Percentiles rank a stretch among this genome's conserved stretches.
Evolutionary conservation across 495 filamentous ascomycete species (phyloP).

Genomic region (Mytilinidion resinicola): DNA sequence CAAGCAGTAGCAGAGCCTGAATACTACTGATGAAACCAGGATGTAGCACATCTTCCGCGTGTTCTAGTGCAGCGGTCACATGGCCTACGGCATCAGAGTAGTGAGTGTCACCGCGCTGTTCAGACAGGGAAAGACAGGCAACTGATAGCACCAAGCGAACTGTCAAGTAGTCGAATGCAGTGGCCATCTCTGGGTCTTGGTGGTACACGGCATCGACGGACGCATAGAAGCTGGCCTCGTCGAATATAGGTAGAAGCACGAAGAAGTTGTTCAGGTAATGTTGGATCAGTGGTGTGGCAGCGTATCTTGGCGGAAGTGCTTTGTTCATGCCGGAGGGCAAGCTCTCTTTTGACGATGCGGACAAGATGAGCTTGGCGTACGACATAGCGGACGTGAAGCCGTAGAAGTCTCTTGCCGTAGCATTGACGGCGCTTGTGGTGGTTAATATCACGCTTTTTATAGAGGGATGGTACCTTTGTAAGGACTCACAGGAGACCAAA

Average conservation of each 20-base stretch:
- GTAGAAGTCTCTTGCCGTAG: conserved; percentile 85
- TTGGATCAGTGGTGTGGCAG: conserved; percentile 60
- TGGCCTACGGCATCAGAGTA: conserved; percentile 60
- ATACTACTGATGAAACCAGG: conserved; percentile 77
- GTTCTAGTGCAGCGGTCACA: conserved; percentile 61
- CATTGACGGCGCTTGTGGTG: conserved; percentile 68
- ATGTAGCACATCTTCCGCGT: conserved; percentile 72
- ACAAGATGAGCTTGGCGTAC: conserved; percentile 75
- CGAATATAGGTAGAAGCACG: conserved; percentile 70
- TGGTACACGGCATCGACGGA: conserved; percentile 76
- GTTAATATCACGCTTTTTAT: not conserved
- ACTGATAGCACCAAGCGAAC: conserved; percentile 86
- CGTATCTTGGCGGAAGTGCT: conserved; percentile 58
- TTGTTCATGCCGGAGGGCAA: conserved; percentile 52
- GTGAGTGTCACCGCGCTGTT: conserved; percentile 54
- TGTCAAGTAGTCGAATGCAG: conserved; percentile 72
- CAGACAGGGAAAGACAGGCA: conserved; percentile 63
- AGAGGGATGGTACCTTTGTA: not conserved
- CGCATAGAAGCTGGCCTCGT: conserved; percentile 64
- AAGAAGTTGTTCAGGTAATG: conserved; percentile 79
- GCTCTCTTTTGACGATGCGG: conserved; percentile 60
- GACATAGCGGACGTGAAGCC: conserved; percentile 78
- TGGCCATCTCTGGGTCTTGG: conserved; percentile 52
- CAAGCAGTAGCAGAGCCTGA: conserved; percentile 76
- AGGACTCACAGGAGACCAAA: conserved; percentile 39